These are phyloP conservation scores for Elsinoe batatas DNA, from an alignment of 2,329 filamentous ascomycete genomes.

Conservation along the genomic window DNA sequence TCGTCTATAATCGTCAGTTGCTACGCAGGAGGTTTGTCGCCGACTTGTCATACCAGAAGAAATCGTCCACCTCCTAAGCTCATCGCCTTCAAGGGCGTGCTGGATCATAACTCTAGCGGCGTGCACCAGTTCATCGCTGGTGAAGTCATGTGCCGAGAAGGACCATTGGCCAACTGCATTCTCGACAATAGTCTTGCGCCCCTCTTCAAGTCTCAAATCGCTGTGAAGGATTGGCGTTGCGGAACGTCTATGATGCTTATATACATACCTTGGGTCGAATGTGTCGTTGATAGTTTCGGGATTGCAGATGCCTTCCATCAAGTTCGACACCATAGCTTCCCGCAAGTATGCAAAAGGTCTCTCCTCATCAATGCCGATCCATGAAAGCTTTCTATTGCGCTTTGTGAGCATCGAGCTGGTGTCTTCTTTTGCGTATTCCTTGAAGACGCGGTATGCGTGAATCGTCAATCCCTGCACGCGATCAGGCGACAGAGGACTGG, in stretches of 20 bases:
- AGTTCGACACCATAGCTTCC: conserved; percentile 84
- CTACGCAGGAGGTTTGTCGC: conserved; percentile 13
- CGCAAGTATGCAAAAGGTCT: conserved; percentile 82
- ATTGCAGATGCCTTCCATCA: conserved; percentile 84
- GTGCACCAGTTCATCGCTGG: conserved; percentile 81
- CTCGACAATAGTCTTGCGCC: conserved; percentile 57
- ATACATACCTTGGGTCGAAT: conserved; percentile 48
- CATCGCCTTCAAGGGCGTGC: conserved; percentile 73
- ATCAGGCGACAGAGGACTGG: conserved; percentile 64
- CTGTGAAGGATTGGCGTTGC: conserved; percentile 26
- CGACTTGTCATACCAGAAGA: conserved; percentile 52
- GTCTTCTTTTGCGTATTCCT: conserved; percentile 64
- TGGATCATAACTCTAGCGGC: conserved; percentile 81
- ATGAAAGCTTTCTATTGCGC: conserved; percentile 73
- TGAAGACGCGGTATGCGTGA: conserved; percentile 73
- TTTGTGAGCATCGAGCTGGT: conserved; percentile 61
- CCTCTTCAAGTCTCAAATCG: conserved; percentile 56
- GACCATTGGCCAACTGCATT: conserved; percentile 67
- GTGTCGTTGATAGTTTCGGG: conserved; percentile 52
- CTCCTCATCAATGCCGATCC: conserved; percentile 78
- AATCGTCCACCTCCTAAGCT: conserved; percentile 71
- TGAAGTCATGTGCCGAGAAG: conserved; percentile 82
- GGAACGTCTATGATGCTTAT: background rate
- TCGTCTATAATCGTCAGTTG: conserved; percentile 48
- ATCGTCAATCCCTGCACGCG: conserved; percentile 67